These are phyloP conservation scores for Neckera pumila DNA, from an alignment of 225 moss, liverwort and hornwort genomes.

Conservation along the genomic window DNA sequence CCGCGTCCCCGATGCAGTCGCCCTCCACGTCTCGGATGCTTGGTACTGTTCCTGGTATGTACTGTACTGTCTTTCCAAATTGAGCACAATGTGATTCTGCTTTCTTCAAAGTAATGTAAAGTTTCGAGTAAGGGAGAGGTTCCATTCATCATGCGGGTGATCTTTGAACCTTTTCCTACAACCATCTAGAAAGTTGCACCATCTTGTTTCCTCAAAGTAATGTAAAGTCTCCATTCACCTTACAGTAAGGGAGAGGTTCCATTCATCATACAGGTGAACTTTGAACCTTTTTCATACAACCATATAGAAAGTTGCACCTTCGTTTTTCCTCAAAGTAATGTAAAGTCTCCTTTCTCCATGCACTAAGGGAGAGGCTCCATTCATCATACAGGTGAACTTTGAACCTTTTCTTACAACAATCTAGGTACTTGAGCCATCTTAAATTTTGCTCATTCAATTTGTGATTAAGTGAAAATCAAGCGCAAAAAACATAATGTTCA, in stretches of 20 bases:
- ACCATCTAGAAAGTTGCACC: not conserved
- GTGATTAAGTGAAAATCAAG: not conserved
- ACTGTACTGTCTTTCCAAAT: not conserved
- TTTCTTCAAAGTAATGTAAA: not conserved
- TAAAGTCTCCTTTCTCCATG: not conserved
- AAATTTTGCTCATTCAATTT: not conserved
- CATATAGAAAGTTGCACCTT: not conserved
- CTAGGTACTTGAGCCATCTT: not conserved
- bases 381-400: not conserved
- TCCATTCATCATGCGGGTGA: not conserved
- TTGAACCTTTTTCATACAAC: not conserved
- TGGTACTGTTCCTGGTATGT: not conserved
- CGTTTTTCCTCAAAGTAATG: not conserved
- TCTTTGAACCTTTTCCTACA: not conserved
- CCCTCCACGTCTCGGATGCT: not conserved
- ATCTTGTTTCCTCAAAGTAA: not conserved
- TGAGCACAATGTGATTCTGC: not conserved
- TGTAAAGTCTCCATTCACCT: not conserved
- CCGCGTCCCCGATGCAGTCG: constrained; percentile 19
- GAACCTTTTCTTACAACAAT: not conserved
- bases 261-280: not conserved
- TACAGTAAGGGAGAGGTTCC: not conserved
- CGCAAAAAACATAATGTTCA: not conserved
- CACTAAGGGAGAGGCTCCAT: not conserved
- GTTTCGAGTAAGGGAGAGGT: not conserved